Evolutionary conservation across 1,284 basidiomycete genomes (phyloP).

Genomic region (Irpex sp.): DNA sequence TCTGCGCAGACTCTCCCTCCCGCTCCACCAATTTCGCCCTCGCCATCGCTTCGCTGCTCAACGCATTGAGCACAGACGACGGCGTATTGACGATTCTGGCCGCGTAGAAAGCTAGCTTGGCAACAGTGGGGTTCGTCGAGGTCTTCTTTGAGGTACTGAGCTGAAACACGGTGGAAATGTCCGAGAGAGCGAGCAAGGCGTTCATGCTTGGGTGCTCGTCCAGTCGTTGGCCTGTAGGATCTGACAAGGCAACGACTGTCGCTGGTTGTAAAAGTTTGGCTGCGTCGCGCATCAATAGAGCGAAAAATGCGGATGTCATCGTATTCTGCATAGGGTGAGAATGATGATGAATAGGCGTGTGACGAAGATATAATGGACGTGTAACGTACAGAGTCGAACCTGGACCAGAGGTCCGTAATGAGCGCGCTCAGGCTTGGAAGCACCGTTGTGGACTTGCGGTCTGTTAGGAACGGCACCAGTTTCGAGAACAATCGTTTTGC

Average conservation of each 20-base stretch:
- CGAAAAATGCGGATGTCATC: conserved; percentile 43
- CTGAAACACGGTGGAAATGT: conserved; percentile 39
- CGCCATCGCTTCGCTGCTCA: conserved; percentile 39
- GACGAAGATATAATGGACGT: neutral
- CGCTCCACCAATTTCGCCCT: conserved; percentile 22
- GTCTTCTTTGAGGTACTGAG: neutral
- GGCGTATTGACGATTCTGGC: conserved; percentile 46
- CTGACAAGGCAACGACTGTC: conserved; percentile 24
- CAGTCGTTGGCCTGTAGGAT: conserved; percentile 1
- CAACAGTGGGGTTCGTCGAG: conserved; percentile 38
- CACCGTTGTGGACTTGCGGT: conserved; percentile 49
- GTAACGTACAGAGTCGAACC: conserved; percentile 45
- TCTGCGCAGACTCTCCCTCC: conserved; percentile 8
- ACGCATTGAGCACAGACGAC: conserved; percentile 29
- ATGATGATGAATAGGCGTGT: conserved; percentile 1
- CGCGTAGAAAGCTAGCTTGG: conserved; percentile 58
- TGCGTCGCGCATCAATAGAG: conserved; percentile 52
- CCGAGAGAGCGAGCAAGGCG: conserved; percentile 50
- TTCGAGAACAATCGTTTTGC: conserved; percentile 44
- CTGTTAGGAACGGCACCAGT: conserved; percentile 59
- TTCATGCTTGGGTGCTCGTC: conserved; percentile 36
- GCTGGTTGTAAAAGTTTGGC: conserved; percentile 46
- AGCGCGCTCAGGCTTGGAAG: conserved; percentile 46
- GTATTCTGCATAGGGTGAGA: conserved; percentile 34
- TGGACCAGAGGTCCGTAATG: conserved; percentile 60